Evolutionary conservation across 805 yeast species (phyloP), one percentile per base, ranked within the genome.

Genomic region (Monosporozyma servazzii): DNA sequence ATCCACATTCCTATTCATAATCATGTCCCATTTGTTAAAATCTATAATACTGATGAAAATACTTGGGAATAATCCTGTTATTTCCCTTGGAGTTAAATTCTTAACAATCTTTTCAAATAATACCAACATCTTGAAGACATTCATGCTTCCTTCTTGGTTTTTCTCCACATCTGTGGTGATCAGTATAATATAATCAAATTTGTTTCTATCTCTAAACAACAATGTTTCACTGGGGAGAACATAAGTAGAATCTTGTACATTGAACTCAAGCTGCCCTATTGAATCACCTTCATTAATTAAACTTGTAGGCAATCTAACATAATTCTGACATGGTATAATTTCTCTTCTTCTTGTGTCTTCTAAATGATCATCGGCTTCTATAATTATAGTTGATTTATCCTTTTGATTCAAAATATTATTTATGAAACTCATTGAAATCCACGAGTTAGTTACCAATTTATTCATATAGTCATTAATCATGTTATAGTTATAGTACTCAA

Each of bases 381-480:
- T 46, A n/a, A 46, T 33, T n/a, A 46, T 11, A 20, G 43, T 31
- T 13, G 10, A 20, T 25, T 33, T 23, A 18, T 21, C 29, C 2
- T 9, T 9, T 18, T 46, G 23, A 25, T 33, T 18, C 27, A 46
- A n/a, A 10, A 46, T 33, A 25, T 33, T 30, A 11, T 39, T 46
- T 0, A 46, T 20, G 9, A 33, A 5, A 36, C 31, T 25, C 48
- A 31, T 25, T 5, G 48, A 20, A 11, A 46, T 31, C 42, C 44
- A 46, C n/a, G 48, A 46, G 13, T 46, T 18, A 6, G n/a, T 7
- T 18, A 41, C n/a, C n/a, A 11, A 23, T 47, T 9, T 57, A 57
- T 8, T 53, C 54, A 37, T 18, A 37, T 37, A 20, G 15, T 37
- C 15, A 9, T 5, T 17, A 3, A 8, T 11, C 3, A 37, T 11